A percentile compares a stretch with the other conserved stretches of the same genome.
Conservation (phyloP, 345 rosid species). For the Garcia nutans region DNA sequence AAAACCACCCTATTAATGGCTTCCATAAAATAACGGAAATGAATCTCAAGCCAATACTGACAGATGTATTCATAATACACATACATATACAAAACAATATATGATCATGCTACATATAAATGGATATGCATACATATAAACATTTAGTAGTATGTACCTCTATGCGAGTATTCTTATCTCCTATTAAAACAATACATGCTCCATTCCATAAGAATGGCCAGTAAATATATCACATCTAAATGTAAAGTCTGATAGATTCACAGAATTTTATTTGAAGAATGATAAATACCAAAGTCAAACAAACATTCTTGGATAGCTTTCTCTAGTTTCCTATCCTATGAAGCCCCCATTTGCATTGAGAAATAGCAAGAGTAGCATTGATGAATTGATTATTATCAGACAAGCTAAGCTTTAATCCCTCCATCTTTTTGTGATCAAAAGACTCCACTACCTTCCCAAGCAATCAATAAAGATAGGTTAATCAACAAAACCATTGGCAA, state of each 20-base stretch:
- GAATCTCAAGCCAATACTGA: no score
- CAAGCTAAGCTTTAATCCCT: conserved; percentile 59
- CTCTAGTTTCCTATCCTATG: conserved; percentile 69
- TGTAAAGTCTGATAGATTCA: background rate
- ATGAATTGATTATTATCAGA: conserved; percentile 79
- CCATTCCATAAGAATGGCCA: no score
- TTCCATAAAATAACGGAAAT: no score
- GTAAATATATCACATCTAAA: no score
- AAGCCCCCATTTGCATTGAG: conserved; percentile 83
- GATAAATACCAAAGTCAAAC: conserved; percentile 16
- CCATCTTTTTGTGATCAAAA: conserved; percentile 45
- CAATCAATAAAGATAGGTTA: conserved; percentile 21
- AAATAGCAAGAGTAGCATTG: conserved; percentile 89
- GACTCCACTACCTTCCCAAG: conserved; percentile 62
- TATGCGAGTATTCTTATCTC: no score
- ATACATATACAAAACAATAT: no score
- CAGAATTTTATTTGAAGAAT: background rate
- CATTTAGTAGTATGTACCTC: no score
- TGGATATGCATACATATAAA: no score
- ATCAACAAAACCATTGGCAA: conserved; percentile 11
- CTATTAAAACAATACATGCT: no score
- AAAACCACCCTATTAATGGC: no score
- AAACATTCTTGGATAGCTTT: conserved; percentile 47
- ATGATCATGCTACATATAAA: no score
- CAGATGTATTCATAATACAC: no score